Evolutionary conservation across 176 grass and related monocot genomes (phyloP).

Genomic region (Aegilops bicornis): DNA sequence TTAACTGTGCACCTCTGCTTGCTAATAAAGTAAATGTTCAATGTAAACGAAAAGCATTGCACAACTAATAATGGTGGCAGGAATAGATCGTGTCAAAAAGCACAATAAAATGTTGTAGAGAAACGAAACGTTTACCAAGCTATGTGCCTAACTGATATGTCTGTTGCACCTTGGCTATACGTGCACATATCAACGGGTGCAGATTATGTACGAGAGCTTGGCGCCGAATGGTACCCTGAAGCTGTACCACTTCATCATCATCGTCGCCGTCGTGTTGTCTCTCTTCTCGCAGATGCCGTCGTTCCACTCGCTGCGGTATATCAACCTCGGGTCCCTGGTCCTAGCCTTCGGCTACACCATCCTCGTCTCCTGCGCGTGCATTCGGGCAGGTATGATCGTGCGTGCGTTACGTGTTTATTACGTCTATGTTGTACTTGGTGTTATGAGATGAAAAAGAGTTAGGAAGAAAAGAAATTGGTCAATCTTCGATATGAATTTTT

Average conservation of each 20-base stretch:
- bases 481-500: not conserved
- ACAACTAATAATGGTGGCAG: no score
- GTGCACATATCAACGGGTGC: not conserved
- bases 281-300: constrained; percentile 84
- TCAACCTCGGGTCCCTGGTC: constrained; percentile 76
- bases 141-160: no score
- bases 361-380: constrained; percentile 58
- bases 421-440: not conserved
- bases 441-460: not conserved
- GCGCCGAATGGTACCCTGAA: constrained; percentile 55
- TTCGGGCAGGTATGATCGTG: constrained; percentile 48
- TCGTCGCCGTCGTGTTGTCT: constrained; percentile 62
- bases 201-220: constrained; percentile 85
- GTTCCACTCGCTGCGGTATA: constrained; percentile 86
- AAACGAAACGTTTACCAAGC: not conserved
- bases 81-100: no score
- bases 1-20: no score
- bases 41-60: no score
- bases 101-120: not conserved
- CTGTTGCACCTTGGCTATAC: not conserved
- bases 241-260: constrained; percentile 85
- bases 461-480: no score
- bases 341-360: constrained; percentile 66
- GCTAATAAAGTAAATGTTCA: no score
- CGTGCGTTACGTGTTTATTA: not conserved